Base-by-base conservation (phyloP, 1,139 yeast genomes). In the Pneumocystis sp. region DNA sequence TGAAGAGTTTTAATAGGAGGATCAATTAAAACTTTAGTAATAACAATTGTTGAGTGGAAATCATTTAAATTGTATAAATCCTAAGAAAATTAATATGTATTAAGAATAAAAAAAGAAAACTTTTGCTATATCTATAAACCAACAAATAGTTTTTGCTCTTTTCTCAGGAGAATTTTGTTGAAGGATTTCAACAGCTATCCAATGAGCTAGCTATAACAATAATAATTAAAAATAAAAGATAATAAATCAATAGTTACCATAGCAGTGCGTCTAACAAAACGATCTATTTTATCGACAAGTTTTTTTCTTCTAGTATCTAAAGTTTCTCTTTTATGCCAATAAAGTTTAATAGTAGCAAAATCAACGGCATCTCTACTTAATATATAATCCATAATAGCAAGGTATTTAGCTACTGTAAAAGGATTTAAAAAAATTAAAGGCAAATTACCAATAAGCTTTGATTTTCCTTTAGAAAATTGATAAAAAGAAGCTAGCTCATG, bases 351-450 rank as follows among this genome's bases (percentile, higher is more conserved):
- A 50, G 34, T 29, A 50, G 57, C 57, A 12, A 25, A 50, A 50
- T 50, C 57, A 50, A 50, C 57, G 12, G 57, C 57, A 25, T 50
- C 57, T 50, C 57, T 21, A 15, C 31, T 50, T 15, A 50, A 15
- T 50, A 50, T 50, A 50, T 50, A 50, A 50, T 50, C 57, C 57
- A 50, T 50, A 50, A 50, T 31, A 50, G 57, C 57, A 50, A 50
- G 57, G 8, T 50, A 50, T 50, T 50, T 50, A 50, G 57, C 57
- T 25, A 50, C 57, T 25, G 57, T 25, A 50, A 50, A 50, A 50
- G 57, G 57, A 50, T 50, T 50, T 25, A 50, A 50, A 50, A 50
- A 50, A 50, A 50, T 50, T 17, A 29, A 50, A 25, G 57, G 57
- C n/a, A 50, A 50, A 25, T 50, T 50, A 10, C 57, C 57, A 25